Base-by-base conservation (phyloP, 805 yeast genomes). In the Teunomyces atbi region DNA sequence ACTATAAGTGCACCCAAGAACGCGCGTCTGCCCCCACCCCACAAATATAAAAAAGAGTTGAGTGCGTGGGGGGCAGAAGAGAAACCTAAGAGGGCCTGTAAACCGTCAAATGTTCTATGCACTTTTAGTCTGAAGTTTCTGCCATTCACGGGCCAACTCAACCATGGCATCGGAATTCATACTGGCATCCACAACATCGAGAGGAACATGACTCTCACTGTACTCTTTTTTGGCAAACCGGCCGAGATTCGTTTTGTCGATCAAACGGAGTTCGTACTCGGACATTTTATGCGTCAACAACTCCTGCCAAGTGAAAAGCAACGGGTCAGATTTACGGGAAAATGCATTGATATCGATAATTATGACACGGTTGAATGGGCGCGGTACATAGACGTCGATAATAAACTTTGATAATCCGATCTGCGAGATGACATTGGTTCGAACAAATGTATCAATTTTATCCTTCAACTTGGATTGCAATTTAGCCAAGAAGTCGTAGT, bases 271-370 rank as follows among this genome's bases (percentile, higher is more conserved):
- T 41, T 77, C 83, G 46, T 73, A 77, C 3, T 59, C 64, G 54
- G 68, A 44, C 66, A 74, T 21, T 46, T 58, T 20, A 39, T 61
- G 47, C 57, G 61, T 54, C 30, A 68, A 54, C 11, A 92, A 60
- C 61, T 94, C 97, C 54, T 84, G 77, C 98, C 98, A 94, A 12
- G 89, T 78, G 63, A 79, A 92, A 19, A 92, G 62, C 12, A 88
- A 68, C 0, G 96, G 65, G 55, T 91, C 97, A 0, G 97, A 84
- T 39, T 79, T 81, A 47, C 90, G 73, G 1, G 84, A 72, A 64
- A 85, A 92, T 1, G 97, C 96, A 61, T 94, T 94, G 54, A 94
- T 78, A 58, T 94, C 99, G 12, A 94, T 74, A 2, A 94, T 66
- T 68, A 78, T 82, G 0, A 84, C 84, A 47, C 74, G 77, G 12